phyloP scores from a whole-genome alignment of 495 filamentous ascomycete species.

The Neurospora hispaniola region DNA sequence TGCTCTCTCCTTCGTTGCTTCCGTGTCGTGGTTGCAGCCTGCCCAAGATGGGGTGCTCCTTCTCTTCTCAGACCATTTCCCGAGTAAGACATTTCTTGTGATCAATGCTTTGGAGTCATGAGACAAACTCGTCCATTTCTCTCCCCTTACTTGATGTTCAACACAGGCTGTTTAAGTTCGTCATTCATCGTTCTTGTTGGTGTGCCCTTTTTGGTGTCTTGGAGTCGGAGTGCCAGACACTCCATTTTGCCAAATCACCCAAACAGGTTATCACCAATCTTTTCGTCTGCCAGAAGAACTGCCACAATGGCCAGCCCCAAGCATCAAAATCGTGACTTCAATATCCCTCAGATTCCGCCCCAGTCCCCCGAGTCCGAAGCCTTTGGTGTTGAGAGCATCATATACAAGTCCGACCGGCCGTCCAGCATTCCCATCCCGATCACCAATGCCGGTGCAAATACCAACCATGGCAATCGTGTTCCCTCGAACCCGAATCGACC shows the following conservation, averaged over 20 bases:
- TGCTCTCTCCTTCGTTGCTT: neutral
- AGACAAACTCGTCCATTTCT: neutral
- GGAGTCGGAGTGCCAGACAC: neutral
- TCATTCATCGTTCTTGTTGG: neutral
- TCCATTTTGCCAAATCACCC: neutral
- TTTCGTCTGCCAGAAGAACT: neutral
- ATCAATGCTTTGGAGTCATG: neutral
- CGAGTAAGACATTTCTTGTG: neutral
- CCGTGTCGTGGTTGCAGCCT: neutral
- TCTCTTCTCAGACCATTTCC: neutral
- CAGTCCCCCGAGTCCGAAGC: constrained; percentile 8
- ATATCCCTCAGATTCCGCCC: constrained; percentile 5
- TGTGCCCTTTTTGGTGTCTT: neutral
- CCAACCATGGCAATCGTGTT: neutral
- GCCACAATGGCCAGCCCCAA: neutral
- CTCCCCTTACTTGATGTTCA: neutral
- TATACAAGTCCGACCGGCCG: constrained; percentile 16
- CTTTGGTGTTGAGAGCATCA: constrained; percentile 12
- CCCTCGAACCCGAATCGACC: neutral
- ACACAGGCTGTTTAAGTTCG: neutral
- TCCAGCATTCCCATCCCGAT: constrained; percentile 16
- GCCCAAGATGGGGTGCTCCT: neutral
- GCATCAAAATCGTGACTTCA: constrained; percentile 5
- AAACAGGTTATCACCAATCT: neutral
- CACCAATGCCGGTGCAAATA: neutral